phyloP scores from a whole-genome alignment of 2,329 filamentous ascomycete species.

The Sclerotinia nivalis region DNA sequence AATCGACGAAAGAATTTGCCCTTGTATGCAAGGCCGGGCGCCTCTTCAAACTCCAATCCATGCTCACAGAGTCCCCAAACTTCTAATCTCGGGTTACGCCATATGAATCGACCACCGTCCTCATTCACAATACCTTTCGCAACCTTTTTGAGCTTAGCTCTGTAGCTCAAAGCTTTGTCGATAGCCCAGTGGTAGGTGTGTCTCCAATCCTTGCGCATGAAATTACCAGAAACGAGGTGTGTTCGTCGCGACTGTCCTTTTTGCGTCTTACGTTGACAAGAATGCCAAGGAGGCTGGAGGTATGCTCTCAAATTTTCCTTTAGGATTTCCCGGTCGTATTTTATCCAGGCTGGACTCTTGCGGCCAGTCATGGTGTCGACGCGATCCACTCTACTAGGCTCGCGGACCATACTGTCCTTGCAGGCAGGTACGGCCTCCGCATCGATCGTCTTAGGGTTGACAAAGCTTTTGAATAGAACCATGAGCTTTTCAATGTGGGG shows the following conservation, averaged over 20 bases:
- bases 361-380: not conserved
- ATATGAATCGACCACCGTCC: no score
- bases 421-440: not conserved
- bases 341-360: no score
- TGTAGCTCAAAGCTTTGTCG: not conserved
- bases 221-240: not conserved
- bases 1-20: not conserved
- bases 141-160: not conserved
- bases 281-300: not conserved
- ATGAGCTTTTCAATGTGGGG: not conserved
- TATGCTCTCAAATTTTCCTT: not conserved
- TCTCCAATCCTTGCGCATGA: not conserved
- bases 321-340: no score
- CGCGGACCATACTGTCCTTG: no score
- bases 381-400: not conserved
- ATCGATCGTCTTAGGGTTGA: not conserved
- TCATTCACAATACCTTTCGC: not conserved
- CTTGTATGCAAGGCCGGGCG: not conserved
- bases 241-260: not conserved
- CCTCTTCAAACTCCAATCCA: not conserved
- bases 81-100: fast-evolving
- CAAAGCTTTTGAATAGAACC: not conserved
- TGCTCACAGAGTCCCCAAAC: not conserved
- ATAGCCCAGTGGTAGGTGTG: not conserved
- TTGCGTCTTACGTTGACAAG: not conserved